Percentiles rank a stretch among this genome's conserved stretches.
These are phyloP conservation scores for Paramecium caudatum DNA, from an alignment of 73 alveolate species.

Conservation along the genomic window DNA sequence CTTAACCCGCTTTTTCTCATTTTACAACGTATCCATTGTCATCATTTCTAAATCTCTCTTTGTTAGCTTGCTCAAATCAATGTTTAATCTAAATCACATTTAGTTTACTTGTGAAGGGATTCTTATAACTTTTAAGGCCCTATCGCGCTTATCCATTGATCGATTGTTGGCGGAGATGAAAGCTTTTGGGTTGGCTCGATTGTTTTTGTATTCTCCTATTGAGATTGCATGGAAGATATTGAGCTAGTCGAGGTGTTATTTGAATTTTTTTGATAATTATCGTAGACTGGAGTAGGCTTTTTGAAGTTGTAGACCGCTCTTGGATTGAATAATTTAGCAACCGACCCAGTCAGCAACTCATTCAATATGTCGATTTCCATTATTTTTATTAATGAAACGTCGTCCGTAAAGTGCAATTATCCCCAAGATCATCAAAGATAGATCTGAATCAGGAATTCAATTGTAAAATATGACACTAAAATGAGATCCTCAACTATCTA, in stretches of 20 bases:
- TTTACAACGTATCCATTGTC: slow-evolving; percentile 78
- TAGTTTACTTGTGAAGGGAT: slow-evolving; percentile 55
- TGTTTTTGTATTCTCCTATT: slow-evolving; percentile 79
- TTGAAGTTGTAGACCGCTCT: slow-evolving; percentile 43
- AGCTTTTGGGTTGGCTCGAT: slow-evolving; percentile 75
- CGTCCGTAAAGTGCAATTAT: slow-evolving; percentile 38
- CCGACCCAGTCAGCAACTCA: slow-evolving; percentile 85
- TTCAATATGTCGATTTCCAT: slow-evolving; percentile 89
- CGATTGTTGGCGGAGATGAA: slow-evolving; percentile 22
- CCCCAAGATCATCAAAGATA: not conserved
- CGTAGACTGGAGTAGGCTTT: slow-evolving; percentile 52
- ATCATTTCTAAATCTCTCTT: slow-evolving; percentile 79
- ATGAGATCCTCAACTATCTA: slow-evolving; percentile 1
- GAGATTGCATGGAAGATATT: slow-evolving; percentile 65
- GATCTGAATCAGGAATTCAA: slow-evolving; percentile 32
- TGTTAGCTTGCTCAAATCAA: slow-evolving; percentile 34
- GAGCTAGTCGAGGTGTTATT: slow-evolving; percentile 49
- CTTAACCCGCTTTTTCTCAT: slow-evolving; percentile 88
- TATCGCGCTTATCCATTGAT: slow-evolving; percentile 26
- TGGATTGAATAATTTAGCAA: slow-evolving; percentile 79
- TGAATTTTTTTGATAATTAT: slow-evolving; percentile 67
- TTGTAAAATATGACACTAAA: not conserved
- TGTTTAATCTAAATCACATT: not conserved
- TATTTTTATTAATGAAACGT: slow-evolving; percentile 44
- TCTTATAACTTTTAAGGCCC: slow-evolving; percentile 76